These are phyloP conservation scores for Phlegmacium glaucopus DNA, from an alignment of 768 basidiomycete species.

Conservation along the genomic window DNA sequence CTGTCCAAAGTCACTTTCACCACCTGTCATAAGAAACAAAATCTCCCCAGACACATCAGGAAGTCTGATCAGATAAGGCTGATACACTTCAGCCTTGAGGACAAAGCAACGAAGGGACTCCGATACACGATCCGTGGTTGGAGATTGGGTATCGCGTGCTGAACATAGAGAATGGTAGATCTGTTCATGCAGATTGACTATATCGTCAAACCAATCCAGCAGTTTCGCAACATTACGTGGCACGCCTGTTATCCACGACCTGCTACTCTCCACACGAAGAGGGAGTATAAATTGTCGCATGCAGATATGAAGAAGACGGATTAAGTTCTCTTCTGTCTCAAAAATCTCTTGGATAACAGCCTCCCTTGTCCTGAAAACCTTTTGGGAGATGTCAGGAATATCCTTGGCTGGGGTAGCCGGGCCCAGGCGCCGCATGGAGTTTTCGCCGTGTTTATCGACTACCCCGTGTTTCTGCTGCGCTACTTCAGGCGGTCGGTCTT, in stretches of 20 bases:
- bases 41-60: slow-evolving; percentile 56
- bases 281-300: slow-evolving; percentile 75
- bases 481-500: slow-evolving; percentile 4
- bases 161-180: slow-evolving; percentile 47
- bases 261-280: slow-evolving; percentile 65
- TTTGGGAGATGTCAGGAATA: neutral
- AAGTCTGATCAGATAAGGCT: slow-evolving; percentile 78
- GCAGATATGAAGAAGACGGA: slow-evolving; percentile 61
- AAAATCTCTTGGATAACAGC: slow-evolving; percentile 49
- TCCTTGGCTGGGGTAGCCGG: neutral
- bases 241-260: slow-evolving; percentile 78
- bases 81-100: slow-evolving; percentile 73
- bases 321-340: slow-evolving; percentile 66
- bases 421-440: neutral
- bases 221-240: slow-evolving; percentile 66
- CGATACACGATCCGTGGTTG: slow-evolving; percentile 44
- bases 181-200: slow-evolving; percentile 71
- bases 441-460: neutral
- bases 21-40: slow-evolving; percentile 43
- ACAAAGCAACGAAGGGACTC: slow-evolving; percentile 60
- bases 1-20: slow-evolving; percentile 76
- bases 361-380: slow-evolving; percentile 13
- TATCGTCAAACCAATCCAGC: slow-evolving; percentile 89
- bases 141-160: slow-evolving; percentile 21
- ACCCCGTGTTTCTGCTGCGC: neutral